Evolutionary conservation across 73 alveolate species (phyloP), one percentile per base, ranked within the genome.

Genomic region (Stentor roeselii): DNA sequence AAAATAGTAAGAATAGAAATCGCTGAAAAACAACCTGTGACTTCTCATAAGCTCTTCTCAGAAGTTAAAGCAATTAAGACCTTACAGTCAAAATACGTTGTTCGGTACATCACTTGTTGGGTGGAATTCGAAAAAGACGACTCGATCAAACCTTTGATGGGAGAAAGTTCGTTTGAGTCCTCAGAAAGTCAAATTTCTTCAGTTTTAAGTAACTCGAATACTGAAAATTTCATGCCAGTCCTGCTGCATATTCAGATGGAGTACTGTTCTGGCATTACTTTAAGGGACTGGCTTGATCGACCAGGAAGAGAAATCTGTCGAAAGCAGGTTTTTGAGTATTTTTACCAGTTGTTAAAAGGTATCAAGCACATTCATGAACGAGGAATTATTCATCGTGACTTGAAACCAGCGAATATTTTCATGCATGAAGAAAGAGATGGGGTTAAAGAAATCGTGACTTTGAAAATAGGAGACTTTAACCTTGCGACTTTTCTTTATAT

Each of bases 381-480:
- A 21, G 90, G 93, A 34, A 84, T 95, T 61, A 90, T 93, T 67
- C 99, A 95, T 86, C 86, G 99, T 60, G 99, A 95, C 83, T 86
- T 95, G 42, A 95, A 95, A 76, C 99, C 97, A 21, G 96, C 91
- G 30, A 95, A 95, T 84, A 90, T 95, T 31, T 93, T 95, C 85
- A 88, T 95, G n/a, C 87, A 90, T 14, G 93, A 91, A n/a, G 82
- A 92, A 42, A n/a, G n/a, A n/a, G 74, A 58, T 58, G 74, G 74
- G 27, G 27, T 21, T 58, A 31, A 58, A 31, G n/a, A n/a, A n/a
- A n/a, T n/a, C n/a, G 67, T 11, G 21, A 80, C 75, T 38, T 75
- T 95, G n/a, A 93, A 95, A 89, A 87, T 95, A 4, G 96, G 95
- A 21, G 99, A 95, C 78, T 95, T 95, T 89, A 97, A 97, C n/a